Evolutionary conservation across 2,329 filamentous ascomycete species (phyloP).

Genomic region (Colletotrichum sidae): DNA sequence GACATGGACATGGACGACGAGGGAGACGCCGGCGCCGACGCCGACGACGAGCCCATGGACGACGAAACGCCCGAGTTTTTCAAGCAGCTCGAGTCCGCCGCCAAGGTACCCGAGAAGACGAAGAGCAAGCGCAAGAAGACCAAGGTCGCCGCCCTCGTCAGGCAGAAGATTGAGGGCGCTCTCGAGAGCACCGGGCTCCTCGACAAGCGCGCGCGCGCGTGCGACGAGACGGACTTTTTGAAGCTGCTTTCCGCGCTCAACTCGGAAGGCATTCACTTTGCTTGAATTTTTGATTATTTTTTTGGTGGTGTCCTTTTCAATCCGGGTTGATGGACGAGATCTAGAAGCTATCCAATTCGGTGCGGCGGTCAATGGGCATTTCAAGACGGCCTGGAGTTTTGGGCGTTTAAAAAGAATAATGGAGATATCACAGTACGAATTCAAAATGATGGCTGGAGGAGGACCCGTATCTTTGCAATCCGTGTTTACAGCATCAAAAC

Average conservation of each 20-base stretch:
- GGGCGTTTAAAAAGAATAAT: constrained; percentile 29
- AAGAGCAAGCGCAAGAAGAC: constrained; percentile 81
- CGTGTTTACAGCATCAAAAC: no score
- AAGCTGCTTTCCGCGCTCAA: constrained; percentile 86
- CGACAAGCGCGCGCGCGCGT: constrained; percentile 85
- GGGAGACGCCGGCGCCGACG: constrained; percentile 57
- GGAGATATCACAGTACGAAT: constrained; percentile 19
- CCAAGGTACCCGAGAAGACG: constrained; percentile 61
- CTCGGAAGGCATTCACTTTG: constrained; percentile 92
- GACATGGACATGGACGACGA: constrained; percentile 56
- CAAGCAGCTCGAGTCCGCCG: constrained; percentile 68
- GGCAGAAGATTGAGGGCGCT: constrained; percentile 87
- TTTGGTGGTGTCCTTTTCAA: background rate
- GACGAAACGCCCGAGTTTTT: constrained; percentile 89
- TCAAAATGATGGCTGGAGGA: constrained; percentile 5
- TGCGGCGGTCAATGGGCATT: no score
- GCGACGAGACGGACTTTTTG: constrained; percentile 93
- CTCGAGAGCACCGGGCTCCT: constrained; percentile 84
- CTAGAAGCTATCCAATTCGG: background rate
- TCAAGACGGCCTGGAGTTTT: constrained; percentile 30
- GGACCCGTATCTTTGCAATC: no score
- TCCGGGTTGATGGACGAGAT: background rate
- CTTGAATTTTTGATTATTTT: constrained; percentile 53
- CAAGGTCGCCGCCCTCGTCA: constrained; percentile 83
- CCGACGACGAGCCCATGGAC: constrained; percentile 64